Evolutionary conservation across 495 filamentous ascomycete species (phyloP).

Genomic region (Pseudoneurospora amorphoporcata): DNA sequence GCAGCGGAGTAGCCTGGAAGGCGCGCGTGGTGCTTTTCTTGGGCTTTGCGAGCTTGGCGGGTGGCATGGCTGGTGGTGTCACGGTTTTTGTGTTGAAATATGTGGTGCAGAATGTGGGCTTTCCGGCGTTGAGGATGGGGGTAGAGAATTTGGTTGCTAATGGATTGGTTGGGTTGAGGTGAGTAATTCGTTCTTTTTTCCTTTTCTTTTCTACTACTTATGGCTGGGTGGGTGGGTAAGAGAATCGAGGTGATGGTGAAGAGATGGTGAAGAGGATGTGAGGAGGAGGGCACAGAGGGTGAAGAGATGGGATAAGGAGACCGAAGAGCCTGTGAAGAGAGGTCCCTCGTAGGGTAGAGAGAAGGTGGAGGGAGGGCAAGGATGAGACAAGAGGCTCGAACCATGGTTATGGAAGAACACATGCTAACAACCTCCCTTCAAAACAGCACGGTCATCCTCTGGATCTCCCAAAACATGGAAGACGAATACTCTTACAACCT

Average conservation of each 20-base stretch:
- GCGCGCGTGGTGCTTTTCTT: slow-evolving; percentile 90
- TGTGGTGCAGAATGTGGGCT: slow-evolving; percentile 64
- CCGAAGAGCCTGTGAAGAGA: not conserved
- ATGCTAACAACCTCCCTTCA: not conserved
- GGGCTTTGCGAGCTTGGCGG: slow-evolving; percentile 88
- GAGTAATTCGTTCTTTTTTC: slow-evolving; percentile 17
- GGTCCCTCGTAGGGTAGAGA: not conserved
- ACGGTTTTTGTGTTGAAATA: slow-evolving; percentile 89
- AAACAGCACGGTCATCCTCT: slow-evolving; percentile 38
- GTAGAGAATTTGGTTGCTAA: slow-evolving; percentile 89
- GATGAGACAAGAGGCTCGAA: not conserved
- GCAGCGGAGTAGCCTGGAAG: slow-evolving; percentile 88
- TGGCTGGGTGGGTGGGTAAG: too few relatives aligned
- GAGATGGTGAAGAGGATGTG: not conserved
- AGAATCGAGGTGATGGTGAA: too few relatives aligned
- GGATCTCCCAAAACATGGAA: slow-evolving; percentile 98
- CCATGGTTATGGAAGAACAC: not conserved
- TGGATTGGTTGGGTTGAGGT: slow-evolving; percentile 80
- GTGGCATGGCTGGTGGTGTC: slow-evolving; percentile 86
- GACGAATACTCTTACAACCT: slow-evolving; percentile 97
- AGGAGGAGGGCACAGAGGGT: not conserved
- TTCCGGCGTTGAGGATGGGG: slow-evolving; percentile 84
- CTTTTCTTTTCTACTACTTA: not conserved
- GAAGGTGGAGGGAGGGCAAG: not conserved
- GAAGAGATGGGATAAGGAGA: not conserved